Evolutionary conservation across 2,329 filamentous ascomycete species (phyloP), one percentile per base, ranked within the genome.

Genomic region (Canariomyces notabilis): DNA sequence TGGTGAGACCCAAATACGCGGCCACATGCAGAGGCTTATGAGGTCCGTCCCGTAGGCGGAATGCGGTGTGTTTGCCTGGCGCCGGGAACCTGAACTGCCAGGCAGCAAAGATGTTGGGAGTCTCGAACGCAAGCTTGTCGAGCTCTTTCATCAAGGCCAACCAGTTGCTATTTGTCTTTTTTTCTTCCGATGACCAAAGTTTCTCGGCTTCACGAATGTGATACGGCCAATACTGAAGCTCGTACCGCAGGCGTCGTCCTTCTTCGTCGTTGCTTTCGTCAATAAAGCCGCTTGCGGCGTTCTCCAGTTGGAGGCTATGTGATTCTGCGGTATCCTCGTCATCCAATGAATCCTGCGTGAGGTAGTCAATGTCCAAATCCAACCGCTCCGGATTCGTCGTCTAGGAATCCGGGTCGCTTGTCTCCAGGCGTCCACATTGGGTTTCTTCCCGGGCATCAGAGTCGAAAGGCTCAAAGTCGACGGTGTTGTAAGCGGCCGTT

Each of bases 191-290:
- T 1, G 48, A 4, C 52, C 52, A 53, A 4, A 42, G 29, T n/a
- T 18, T 29, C 19, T 56, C 53, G 8, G 55, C 53, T 19, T 44
- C 6, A 0, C 41, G 45, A 4, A 57, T 5, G 36, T 57, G 55
- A 33, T 44, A 53, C 4, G 47, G 43, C 51, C 53, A 57, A 22
- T 46, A 49, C 34, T 53, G 46, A 1, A 57, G 9, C 34, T 57
- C 55, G 40, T 56, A 56, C 2, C 55, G 44, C 15, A 44, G n/a
- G 5, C 40, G 44, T 3, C 12, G n/a, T 6, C 33, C n/a, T 1
- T 41, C 18, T 1, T 44, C 39, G 12, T 51, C 48, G 7, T 48
- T 32, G 4, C 37, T 40, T 1, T 43, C 23, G 2, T 15, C 1
- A 4, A 19, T 35, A 1, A 6, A 1, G 4, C 44, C 42, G n/a